These are phyloP conservation scores for Babesia caballi DNA, from an alignment of 169 alveolate species.

Conservation along the genomic window DNA sequence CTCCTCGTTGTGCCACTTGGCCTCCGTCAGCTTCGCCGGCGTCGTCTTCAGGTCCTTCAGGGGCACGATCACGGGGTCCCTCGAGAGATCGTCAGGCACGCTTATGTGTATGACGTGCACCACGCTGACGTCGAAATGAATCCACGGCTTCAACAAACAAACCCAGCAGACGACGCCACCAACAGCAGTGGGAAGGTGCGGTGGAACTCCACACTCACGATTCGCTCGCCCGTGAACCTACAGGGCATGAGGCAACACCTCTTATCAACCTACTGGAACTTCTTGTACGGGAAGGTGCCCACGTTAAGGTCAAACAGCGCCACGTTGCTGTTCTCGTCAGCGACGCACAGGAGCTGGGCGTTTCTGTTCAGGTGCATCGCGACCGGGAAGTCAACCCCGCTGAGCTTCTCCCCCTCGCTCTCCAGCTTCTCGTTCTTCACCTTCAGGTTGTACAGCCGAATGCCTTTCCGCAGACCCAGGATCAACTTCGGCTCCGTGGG, in stretches of 20 bases:
- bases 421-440: conserved; percentile 19
- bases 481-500: conserved; percentile 60
- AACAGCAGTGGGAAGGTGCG: conserved; percentile 34
- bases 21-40: conserved; percentile 17
- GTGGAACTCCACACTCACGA: conserved; percentile 56
- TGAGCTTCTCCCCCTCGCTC: conserved; percentile 44
- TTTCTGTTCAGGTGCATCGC: conserved; percentile 49
- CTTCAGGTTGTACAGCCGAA: conserved; percentile 50
- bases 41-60: conserved; percentile 40
- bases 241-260: not conserved
- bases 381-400: conserved; percentile 58
- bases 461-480: conserved; percentile 43
- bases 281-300: conserved; percentile 58
- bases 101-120: conserved; percentile 48
- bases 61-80: conserved; percentile 59
- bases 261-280: conserved; percentile 22
- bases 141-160: not conserved
- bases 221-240: conserved; percentile 30
- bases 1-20: conserved; percentile 50
- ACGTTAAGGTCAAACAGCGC: conserved; percentile 46
- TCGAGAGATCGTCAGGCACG: conserved; percentile 33
- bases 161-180: conserved; percentile 54
- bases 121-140: not conserved
- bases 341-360: conserved; percentile 25
- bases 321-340: conserved; percentile 49